Evolutionary conservation across 208 protist species (phyloP).

Genomic region (Wallacemonas sp.): DNA sequence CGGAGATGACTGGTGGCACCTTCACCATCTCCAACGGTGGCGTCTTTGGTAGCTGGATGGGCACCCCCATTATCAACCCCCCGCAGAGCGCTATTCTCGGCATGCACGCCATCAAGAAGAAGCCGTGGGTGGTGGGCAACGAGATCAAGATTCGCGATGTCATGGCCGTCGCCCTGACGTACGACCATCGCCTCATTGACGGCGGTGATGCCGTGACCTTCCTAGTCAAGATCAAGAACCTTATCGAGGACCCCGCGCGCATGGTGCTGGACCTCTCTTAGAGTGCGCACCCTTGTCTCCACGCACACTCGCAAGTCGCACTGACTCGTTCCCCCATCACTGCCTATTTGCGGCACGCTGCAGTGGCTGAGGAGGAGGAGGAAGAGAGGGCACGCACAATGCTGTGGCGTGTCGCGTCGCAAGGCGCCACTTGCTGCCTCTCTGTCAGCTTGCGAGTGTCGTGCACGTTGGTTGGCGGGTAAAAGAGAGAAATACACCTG

Average conservation of each 20-base stretch:
- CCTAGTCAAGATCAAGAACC: conserved; percentile 97
- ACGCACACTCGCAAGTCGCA: too few species aligned
- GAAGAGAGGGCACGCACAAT: too few species aligned
- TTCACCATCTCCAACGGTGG: conserved; percentile 99
- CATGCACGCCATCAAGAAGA: conserved; percentile 98
- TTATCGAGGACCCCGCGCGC: conserved; percentile 94
- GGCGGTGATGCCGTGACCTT: conserved; percentile 98
- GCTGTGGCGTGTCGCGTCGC: background rate
- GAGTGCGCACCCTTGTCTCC: background rate
- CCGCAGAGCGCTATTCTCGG: conserved; percentile 99
- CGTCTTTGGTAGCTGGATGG: conserved; percentile 98
- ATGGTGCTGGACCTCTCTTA: conserved; percentile 94
- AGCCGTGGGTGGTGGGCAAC: conserved; percentile 93
- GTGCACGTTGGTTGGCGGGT: background rate
- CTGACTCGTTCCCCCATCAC: background rate
- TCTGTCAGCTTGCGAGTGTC: too few species aligned
- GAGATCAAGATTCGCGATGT: conserved; percentile 95
- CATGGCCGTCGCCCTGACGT: conserved; percentile 99
- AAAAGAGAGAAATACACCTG: conserved; percentile 6
- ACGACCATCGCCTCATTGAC: conserved; percentile 99
- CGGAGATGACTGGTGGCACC: conserved; percentile 98
- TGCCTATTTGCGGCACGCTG: background rate
- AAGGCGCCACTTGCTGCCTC: conserved; percentile 13
- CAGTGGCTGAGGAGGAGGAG: background rate
- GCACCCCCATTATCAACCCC: conserved; percentile 99